phyloP scores from a whole-genome alignment of 176 grass and related monocot genomes.

The Zea mays region DNA sequence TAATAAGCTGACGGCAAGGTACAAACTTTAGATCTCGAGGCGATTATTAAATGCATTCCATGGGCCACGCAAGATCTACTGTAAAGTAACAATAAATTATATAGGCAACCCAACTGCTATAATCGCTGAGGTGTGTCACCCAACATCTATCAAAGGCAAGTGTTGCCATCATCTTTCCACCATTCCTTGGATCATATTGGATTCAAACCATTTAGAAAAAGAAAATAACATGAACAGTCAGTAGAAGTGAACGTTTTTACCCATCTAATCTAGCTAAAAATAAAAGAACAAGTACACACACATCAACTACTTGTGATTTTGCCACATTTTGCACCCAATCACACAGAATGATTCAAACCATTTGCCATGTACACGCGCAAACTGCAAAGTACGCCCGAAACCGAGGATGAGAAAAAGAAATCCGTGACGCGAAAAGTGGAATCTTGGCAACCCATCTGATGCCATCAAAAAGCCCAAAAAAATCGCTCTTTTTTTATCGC shows the following conservation, averaged over 20 bases:
- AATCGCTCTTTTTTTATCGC: slow-evolving; percentile 15
- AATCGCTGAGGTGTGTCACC: not conserved
- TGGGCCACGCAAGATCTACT: slow-evolving; percentile 28
- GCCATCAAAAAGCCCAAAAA: not conserved
- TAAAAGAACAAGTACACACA: not conserved
- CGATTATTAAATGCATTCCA: slow-evolving; percentile 17
- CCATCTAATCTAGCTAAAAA: not conserved
- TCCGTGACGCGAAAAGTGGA: not conserved
- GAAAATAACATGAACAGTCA: not conserved
- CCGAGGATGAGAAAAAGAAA: not conserved
- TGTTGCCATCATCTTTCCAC: not conserved
- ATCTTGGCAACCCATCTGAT: not conserved
- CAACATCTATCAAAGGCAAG: slow-evolving; percentile 13
- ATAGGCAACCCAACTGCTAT: slow-evolving; percentile 5
- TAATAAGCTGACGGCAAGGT: slow-evolving; percentile 23
- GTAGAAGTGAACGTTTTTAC: not conserved
- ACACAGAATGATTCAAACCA: not conserved
- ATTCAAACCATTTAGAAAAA: not conserved
- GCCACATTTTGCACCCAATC: not conserved
- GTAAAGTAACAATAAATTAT: slow-evolving; percentile 30
- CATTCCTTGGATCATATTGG: slow-evolving; percentile 10
- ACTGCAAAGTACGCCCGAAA: slow-evolving; percentile 14
- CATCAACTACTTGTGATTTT: slow-evolving; percentile 15
- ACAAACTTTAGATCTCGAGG: slow-evolving; percentile 23
- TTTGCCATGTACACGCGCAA: slow-evolving; percentile 21